Base-by-base conservation (phyloP, 495 filamentous ascomycete species). In the Penicillium canescens region DNA sequence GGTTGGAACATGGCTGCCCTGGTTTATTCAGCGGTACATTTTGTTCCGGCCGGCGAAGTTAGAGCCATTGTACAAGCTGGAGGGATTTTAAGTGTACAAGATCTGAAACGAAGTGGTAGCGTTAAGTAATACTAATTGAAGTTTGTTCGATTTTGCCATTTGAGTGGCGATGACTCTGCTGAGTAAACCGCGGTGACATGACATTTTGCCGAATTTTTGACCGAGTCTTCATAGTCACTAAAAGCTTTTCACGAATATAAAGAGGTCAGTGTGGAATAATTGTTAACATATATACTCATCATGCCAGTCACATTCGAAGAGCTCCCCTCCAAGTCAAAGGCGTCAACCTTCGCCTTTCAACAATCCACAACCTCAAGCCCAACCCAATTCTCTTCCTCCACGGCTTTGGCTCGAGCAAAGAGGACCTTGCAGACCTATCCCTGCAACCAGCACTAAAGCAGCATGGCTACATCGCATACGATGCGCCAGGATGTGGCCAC, bases 21-120 rank as follows among this genome's bases (percentile, higher is more conserved):
- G 80, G 76, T 91, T 82, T 77, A 59, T 89, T 62, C 83, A 84
- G 68, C 75, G 83, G 20, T 88, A 81, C 52, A 62, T 57, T 10
- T 57, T 92, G 21, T 67, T 91, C 28, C 71, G 78, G 50, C 82
- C 70, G 31, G 80, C 78, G 1, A 65, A 61, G 46, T 68, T 87
- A 31, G 72, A 79, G 66, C 84, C 82, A 24, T 73, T 91, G 24
- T 91, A 91, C 65, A 72, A 77, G 21, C 81, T 84, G 45, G 81
- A 82, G 35, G 52, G 64, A 2, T 42, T 67, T 6, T 65, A 54
- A 35, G 18, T 46, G 23, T 23, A 20, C 16, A 24, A 24, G 3
- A 6, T 24, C 6, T 6, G 6, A 24, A 24, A 4, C 23, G 1
- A 6, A 24, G 4, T 24, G 6, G 23, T 24, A 24, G 1, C 6